A percentile compares a stretch with the other conserved stretches of the same genome.
phyloP scores from a whole-genome alignment of 1,284 basidiomycete genomes.

The Cryptococcus floricola region DNA sequence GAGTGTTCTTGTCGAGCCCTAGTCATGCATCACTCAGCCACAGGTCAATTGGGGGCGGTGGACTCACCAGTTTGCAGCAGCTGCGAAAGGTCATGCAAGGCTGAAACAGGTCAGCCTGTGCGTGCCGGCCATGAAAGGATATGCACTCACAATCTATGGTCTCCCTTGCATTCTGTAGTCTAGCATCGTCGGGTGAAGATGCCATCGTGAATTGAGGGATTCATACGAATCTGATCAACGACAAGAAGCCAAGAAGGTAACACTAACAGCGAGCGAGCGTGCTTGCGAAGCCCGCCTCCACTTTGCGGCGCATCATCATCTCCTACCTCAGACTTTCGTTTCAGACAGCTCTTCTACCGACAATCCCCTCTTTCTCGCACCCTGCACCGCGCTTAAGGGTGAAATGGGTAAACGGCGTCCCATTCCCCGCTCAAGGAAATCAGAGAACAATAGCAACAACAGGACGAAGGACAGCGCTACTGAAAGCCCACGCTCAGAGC shows the following conservation, averaged over 20 bases:
- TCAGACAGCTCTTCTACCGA: neutral
- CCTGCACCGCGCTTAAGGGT: neutral
- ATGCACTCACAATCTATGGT: slow-evolving; percentile 42
- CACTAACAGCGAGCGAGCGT: neutral
- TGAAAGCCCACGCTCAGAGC: neutral
- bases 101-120: slow-evolving; percentile 12
- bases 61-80: slow-evolving; percentile 41
- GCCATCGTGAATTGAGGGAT: slow-evolving; percentile 8
- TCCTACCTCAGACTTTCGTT: neutral
- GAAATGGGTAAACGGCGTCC: slow-evolving; percentile 1
- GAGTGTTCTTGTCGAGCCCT: slow-evolving; percentile 47
- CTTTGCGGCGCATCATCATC: neutral
- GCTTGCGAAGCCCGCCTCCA: neutral
- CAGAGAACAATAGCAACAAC: neutral
- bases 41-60: neutral
- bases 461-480: neutral
- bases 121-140: neutral
- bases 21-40: neutral
- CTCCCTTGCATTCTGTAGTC: slow-evolving; percentile 43
- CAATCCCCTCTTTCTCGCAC: neutral
- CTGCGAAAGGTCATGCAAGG: slow-evolving; percentile 44
- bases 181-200: slow-evolving; percentile 26
- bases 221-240: neutral
- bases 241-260: neutral
- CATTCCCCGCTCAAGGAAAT: neutral